Evolutionary conservation across 2,329 filamentous ascomycete species (phyloP), one percentile per base, ranked within the genome.

Genomic region (Lasiodiplodia sp.): DNA sequence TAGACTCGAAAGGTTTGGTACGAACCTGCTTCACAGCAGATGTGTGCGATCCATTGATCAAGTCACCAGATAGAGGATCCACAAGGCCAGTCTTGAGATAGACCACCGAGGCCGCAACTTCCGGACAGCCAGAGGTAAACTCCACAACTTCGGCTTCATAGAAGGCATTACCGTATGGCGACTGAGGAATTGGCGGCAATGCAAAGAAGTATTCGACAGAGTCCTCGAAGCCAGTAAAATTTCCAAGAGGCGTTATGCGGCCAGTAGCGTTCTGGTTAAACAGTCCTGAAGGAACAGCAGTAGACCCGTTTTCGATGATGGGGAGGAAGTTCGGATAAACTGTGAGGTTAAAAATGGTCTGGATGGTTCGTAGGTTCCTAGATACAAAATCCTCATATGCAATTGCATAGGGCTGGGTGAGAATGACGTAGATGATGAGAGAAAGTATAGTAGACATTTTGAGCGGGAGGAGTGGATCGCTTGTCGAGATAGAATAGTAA

Each of bases 141-240:
- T 68, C 51, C 34, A 75, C 71, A n/a, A 75, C 66, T 28, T 74
- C 71, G 11, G 73, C 71, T 55, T 70, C 52, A 57, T 72, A 72
- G 37, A 73, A 67, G 12, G 78, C 63, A 31, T 4, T 10, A 2
- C 52, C 52, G 12, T 31, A 14, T 4, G 52, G 0, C 31, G 14
- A 7, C 71, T 73, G 58, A 2, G 79, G 77, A 5, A 79, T 68
- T 1, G 80, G 79, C 3, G 82, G 75, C 8, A 83, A 73, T 8
- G 79, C 80, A 67, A 83, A 83, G 72, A 83, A 83, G 72, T 83
- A 83, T 73, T 83, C 81, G 64, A 81, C 80, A 18, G 78, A 80
- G 58, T 82, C 78, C 47, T 80, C 75, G 66, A 82, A 82, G 14
- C 78, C 78, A 10, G 73, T 74, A 71, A 83, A 83, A 52, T 81